Base-by-base conservation (phyloP, 148 eudicot species). In the Fagopyrum tataricum region DNA sequence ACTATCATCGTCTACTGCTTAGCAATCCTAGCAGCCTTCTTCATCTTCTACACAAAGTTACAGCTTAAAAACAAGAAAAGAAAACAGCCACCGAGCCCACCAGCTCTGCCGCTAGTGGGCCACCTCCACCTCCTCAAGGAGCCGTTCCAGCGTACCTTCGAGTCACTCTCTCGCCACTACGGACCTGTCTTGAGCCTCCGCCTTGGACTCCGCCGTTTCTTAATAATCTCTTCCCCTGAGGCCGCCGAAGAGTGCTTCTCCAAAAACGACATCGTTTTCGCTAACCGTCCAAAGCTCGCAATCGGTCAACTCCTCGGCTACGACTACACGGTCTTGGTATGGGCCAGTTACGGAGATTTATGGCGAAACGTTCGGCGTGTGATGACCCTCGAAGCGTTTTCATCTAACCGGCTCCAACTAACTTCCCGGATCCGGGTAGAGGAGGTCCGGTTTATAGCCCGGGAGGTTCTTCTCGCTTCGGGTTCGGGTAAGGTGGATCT, bases 51-150 rank as follows among this genome's bases (percentile, higher is more conserved):
- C 37, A 31, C 37, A 31, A 31, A 31, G 2, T 31, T 31, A 2
- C 37, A 31, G 37, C 37, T 31, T 31, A 31, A 31, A 31, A 31
- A 31, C 37, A 59, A 59, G 66, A 59, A 9, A 11, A 59, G 41
- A 70, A 79, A 74, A 11, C 62, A 77, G 8, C 83, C 83, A 9
- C 85, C 83, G 47, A 70, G 70, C 56, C 81, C 83, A 46, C 73
- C 61, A 21, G 13, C 78, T 14, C 61, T 82, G 5, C 85, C 85
- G 6, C 44, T 85, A 3, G 21, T 85, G 23, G 85, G 87, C 76
- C 87, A 85, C 56, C 52, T 82, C 20, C 76, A 82, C 78, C 84
- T 82, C 76, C 21, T 85, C 5, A 76, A 80, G 31, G 40, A 73
- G 17, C 85, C 81, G 2, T 46, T 77, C 71, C 81, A 82, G 75